phyloP scores from a whole-genome alignment of 768 basidiomycete species.

The Tricholoma sp. region DNA sequence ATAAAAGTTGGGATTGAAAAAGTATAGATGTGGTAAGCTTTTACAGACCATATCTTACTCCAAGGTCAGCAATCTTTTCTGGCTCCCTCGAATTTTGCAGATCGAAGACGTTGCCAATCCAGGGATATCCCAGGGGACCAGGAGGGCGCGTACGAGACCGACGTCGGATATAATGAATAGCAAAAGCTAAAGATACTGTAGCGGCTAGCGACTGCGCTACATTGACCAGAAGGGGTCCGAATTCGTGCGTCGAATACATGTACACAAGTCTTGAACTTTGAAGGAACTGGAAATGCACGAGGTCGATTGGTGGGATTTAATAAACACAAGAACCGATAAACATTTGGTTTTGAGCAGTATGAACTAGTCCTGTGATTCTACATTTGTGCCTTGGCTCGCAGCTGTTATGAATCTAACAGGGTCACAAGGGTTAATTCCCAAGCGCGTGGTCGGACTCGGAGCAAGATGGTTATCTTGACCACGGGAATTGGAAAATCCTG shows the following conservation, averaged over 20 bases:
- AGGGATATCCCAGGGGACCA: not conserved
- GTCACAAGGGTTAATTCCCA: too few relatives aligned
- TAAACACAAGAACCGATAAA: too few relatives aligned
- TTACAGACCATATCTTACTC: not conserved
- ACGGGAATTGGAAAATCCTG: too few relatives aligned
- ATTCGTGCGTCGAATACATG: not conserved
- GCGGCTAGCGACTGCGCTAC: conserved; percentile 4
- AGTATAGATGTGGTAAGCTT: not conserved
- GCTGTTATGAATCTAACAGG: too few relatives aligned
- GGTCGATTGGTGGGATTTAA: not conserved
- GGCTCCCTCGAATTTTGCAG: not conserved
- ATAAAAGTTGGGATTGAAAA: not conserved
- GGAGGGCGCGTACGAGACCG: conserved; percentile 9
- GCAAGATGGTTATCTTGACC: too few relatives aligned
- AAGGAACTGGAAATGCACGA: not conserved
- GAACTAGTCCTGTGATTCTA: too few relatives aligned
- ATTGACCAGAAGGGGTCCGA: not conserved
- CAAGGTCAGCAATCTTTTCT: not conserved
- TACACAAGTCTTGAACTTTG: too few relatives aligned
- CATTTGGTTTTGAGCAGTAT: too few relatives aligned
- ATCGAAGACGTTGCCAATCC: conserved; percentile 1
- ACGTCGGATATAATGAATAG: conserved; percentile 8
- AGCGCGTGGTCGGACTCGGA: too few relatives aligned
- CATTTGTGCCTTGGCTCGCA: too few relatives aligned
- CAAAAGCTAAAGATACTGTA: not conserved